Evolutionary conservation across 257 asterid genomes (phyloP).

Genomic region (Fraxinus anomala): DNA sequence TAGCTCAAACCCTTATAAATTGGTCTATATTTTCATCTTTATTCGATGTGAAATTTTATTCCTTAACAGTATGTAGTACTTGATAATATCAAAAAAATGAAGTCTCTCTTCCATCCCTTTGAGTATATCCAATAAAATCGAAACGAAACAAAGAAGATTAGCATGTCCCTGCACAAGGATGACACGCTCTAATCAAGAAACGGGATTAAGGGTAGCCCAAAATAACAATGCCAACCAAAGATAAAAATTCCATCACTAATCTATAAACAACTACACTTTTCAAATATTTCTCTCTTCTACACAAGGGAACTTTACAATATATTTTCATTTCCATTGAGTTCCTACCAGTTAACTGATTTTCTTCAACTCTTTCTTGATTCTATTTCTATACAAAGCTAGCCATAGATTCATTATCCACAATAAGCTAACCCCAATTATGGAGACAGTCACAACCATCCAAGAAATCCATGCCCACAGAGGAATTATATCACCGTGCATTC

Average conservation of each 20-base stretch:
- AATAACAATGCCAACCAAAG: not conserved
- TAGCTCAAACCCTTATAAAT: not conserved
- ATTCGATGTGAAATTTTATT: no score
- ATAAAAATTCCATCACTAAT: not conserved
- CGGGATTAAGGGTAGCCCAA: not conserved
- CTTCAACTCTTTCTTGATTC: constrained; percentile 39
- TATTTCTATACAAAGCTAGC: constrained; percentile 48
- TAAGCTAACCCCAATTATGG: constrained; percentile 57
- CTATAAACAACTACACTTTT: not conserved
- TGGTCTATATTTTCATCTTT: no score
- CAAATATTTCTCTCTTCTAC: not conserved
- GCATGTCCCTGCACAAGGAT: not conserved
- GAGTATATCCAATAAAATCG: not conserved
- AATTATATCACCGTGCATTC: constrained; percentile 37
- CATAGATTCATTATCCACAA: constrained; percentile 70
- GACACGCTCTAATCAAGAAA: not conserved
- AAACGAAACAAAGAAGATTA: not conserved
- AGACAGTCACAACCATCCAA: constrained; percentile 66
- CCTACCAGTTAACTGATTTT: constrained; percentile 33
- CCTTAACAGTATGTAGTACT: no score
- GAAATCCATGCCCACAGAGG: constrained; percentile 74
- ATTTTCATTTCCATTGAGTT: not conserved
- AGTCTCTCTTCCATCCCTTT: not conserved
- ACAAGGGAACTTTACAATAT: not conserved
- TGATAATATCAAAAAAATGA: no score